Conservation (phyloP, 352 stramenopile species). For the Phytophthora constricta region DNA sequence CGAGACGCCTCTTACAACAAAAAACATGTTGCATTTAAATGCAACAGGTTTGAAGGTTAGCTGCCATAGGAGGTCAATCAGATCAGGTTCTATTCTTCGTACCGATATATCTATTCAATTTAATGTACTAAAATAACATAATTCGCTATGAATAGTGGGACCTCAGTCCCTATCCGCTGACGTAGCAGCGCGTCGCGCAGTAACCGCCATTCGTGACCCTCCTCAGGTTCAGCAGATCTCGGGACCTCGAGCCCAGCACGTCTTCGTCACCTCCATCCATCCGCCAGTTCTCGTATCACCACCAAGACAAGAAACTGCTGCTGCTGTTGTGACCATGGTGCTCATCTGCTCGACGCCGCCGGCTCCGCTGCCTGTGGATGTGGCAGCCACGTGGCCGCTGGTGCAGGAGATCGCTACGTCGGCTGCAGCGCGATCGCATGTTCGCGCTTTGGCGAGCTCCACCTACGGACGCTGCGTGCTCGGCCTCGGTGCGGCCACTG, state of each 20-base stretch:
- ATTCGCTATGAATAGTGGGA: not conserved
- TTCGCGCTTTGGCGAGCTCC: constrained; percentile 34
- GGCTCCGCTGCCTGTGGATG: constrained; percentile 35
- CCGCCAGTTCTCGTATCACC: constrained; percentile 10
- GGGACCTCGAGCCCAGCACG: no score
- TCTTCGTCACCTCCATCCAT: constrained; percentile 32
- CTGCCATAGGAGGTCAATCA: no score
- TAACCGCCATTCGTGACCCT: constrained; percentile 38
- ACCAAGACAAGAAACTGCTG: constrained; percentile 10
- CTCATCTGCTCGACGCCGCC: constrained; percentile 38
- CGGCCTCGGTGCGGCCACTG: constrained; percentile 72
- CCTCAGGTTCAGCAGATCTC: not conserved
- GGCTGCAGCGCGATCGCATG: constrained; percentile 35
- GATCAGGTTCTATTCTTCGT: no score
- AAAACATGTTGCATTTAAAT: no score
- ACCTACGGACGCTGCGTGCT: constrained; percentile 80
- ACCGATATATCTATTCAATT: no score
- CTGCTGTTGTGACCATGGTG: constrained; percentile 28
- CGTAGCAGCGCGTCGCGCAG: constrained; percentile 22
- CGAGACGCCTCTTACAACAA: no score
- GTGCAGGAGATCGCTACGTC: constrained; percentile 31
- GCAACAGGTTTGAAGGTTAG: no score
- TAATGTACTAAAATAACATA: no score
- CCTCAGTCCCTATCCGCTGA: constrained; percentile 19
- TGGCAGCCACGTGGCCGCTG: constrained; percentile 35